These are phyloP conservation scores for Apiospora sp. DNA, from an alignment of 2,329 filamentous ascomycete genomes.

Conservation along the genomic window DNA sequence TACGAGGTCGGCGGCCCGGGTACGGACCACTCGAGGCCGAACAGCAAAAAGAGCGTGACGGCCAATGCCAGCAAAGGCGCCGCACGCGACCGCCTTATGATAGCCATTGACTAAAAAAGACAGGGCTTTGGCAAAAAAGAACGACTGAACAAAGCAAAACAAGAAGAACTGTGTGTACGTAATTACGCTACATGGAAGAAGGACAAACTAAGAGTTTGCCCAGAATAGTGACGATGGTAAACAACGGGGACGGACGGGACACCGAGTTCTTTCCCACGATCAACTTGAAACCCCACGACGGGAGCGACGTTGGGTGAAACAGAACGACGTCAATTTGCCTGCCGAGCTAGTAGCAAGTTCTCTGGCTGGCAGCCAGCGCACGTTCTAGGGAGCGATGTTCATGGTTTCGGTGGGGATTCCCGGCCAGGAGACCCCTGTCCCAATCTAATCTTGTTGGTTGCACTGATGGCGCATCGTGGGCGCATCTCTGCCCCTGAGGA, in stretches of 20 bases:
- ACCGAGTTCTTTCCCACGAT: not conserved
- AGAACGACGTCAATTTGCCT: not conserved
- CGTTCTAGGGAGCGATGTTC: not conserved
- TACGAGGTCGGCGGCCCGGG: not conserved
- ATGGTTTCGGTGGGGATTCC: not conserved
- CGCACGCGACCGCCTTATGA: not conserved
- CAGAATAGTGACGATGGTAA: not conserved
- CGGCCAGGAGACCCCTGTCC: not conserved
- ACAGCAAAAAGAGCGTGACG: not conserved
- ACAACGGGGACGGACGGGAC: not conserved
- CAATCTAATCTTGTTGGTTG: not conserved
- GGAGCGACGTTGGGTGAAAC: not conserved
- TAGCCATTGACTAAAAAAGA: not conserved
- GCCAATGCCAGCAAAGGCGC: constrained; percentile 8
- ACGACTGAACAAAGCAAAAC: not conserved
- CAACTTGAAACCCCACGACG: not conserved
- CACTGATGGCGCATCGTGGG: no score
- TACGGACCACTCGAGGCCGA: not conserved
- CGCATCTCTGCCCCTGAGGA: not conserved
- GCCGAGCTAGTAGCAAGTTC: not conserved
- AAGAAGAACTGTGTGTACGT: not conserved
- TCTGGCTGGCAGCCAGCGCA: not conserved
- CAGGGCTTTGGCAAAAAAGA: not conserved
- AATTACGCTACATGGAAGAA: not conserved
- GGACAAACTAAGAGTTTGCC: not conserved